A percentile compares a stretch with the other conserved stretches of the same genome.
Evolutionary conservation across 352 stramenopile genomes (phyloP).

Genomic region (Globisporangium cystogenes): DNA sequence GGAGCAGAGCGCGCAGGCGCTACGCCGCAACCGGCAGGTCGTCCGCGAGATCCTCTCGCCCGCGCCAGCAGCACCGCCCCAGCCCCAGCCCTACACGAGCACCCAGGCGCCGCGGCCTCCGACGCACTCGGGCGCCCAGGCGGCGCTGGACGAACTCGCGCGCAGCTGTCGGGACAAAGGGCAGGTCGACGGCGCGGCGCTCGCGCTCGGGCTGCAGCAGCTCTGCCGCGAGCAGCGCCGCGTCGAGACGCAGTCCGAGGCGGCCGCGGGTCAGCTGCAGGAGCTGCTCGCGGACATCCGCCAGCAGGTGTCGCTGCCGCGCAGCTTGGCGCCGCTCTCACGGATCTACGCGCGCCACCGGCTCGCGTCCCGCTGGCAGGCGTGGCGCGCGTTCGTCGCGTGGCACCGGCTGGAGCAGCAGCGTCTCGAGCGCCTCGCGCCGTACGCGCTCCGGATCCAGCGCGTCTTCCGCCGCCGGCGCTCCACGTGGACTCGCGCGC

Average conservation of each 20-base stretch:
- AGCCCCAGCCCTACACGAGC: not conserved
- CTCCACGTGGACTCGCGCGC: conserved; percentile 22
- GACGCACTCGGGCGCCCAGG: not conserved
- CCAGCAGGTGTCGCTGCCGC: conserved; percentile 32
- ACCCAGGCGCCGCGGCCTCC: not conserved
- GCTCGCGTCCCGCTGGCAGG: conserved; percentile 22
- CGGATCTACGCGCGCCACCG: conserved; percentile 48
- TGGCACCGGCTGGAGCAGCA: conserved; percentile 40
- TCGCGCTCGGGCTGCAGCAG: conserved; percentile 19
- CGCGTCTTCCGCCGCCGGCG: conserved; percentile 44
- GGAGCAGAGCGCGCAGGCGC: conserved; percentile 39
- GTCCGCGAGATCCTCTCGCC: conserved; percentile 46
- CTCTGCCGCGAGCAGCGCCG: conserved; percentile 27
- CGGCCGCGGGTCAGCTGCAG: conserved; percentile 24
- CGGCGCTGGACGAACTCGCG: conserved; percentile 5
- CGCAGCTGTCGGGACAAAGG: conserved; percentile 15
- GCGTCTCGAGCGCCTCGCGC: conserved; percentile 30
- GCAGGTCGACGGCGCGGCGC: conserved; percentile 11
- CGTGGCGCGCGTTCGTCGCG: conserved; percentile 32
- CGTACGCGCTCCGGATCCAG: conserved; percentile 54
- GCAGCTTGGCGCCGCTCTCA: conserved; percentile 59
- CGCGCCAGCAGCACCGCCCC: no score
- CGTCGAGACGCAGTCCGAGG: conserved; percentile 20
- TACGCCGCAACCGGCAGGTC: conserved; percentile 42
- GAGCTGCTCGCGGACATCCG: conserved; percentile 34